Percentiles rank a stretch among this genome's conserved stretches.
phyloP scores from a whole-genome alignment of 257 asterid species.

The Primulina huaijiensis region DNA sequence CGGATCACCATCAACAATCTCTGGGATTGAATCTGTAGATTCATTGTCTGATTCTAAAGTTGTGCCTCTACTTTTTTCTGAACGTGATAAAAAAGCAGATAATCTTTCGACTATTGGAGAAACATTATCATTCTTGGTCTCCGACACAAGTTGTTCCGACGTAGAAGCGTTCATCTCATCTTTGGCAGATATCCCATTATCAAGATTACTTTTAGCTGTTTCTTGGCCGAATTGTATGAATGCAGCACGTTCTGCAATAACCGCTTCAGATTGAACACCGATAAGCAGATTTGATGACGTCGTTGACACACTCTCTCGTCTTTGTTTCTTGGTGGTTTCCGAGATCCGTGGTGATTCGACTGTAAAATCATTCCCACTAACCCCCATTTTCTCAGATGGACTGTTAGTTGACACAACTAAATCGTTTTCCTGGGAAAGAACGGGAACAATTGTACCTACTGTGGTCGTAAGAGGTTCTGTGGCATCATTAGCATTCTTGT shows the following conservation, averaged over 20 bases:
- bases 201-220: not conserved
- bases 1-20: not conserved
- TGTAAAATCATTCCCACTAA: constrained; percentile 34
- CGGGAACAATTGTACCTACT: constrained; percentile 11
- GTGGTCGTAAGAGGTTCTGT: constrained; percentile 24
- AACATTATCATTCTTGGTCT: not conserved
- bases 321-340: constrained; percentile 15
- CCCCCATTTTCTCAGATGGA: constrained; percentile 20
- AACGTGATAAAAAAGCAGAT: not conserved
- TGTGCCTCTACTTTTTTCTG: not conserved
- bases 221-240: constrained; percentile 20
- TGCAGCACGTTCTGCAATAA: constrained; percentile 16
- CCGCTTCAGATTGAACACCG: constrained; percentile 2
- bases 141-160: not conserved
- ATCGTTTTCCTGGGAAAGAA: constrained; percentile 14
- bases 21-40: not conserved
- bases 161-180: not conserved
- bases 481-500: constrained; percentile 19
- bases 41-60: not conserved
- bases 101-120: not conserved
- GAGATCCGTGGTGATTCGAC: constrained; percentile 31
- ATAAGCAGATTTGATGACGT: constrained; percentile 9
- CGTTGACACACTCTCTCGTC: constrained; percentile 13
- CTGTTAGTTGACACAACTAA: constrained; percentile 19
- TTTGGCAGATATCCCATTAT: not conserved